Conservation (phyloP, 1,139 yeast genomes). For the Debaryomycetaceae sp. region DNA sequence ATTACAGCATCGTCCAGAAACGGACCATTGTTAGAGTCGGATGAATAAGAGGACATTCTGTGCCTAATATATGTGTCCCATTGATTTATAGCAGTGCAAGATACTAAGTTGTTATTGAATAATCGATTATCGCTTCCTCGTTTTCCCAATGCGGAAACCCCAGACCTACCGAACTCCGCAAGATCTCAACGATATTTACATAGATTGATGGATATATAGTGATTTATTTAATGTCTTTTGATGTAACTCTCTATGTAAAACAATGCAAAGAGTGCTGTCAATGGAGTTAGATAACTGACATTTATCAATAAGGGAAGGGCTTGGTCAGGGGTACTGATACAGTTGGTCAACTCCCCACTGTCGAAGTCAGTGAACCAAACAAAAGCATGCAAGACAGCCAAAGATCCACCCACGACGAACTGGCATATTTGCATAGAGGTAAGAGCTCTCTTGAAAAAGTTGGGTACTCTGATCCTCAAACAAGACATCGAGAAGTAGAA, state of each 20-base stretch:
- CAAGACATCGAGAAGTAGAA: slow-evolving; percentile 66
- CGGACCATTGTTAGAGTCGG: slow-evolving; percentile 1
- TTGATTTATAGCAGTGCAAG: not conserved
- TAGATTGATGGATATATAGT: not conserved
- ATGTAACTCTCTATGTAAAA: slow-evolving; percentile 65
- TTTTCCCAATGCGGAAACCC: not conserved
- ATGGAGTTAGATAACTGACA: slow-evolving; percentile 64
- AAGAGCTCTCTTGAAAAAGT: slow-evolving; percentile 52
- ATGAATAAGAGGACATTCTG: not conserved
- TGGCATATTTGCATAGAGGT: slow-evolving; percentile 72
- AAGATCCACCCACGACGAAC: slow-evolving; percentile 66
- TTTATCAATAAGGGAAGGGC: slow-evolving; percentile 62
- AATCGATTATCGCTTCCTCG: not conserved
- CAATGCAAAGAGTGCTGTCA: slow-evolving; percentile 66
- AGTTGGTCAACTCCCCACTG: slow-evolving; percentile 44
- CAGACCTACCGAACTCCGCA: not conserved
- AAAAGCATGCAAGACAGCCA: slow-evolving; percentile 63
- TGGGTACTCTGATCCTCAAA: slow-evolving; percentile 58
- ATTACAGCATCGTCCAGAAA: slow-evolving; percentile 3
- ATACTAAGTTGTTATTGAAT: too few relatives aligned
- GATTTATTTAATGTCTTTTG: not conserved
- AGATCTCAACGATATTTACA: not conserved
- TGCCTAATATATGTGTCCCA: not conserved
- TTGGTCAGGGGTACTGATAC: slow-evolving; percentile 60
- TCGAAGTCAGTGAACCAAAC: slow-evolving; percentile 54